Base-by-base conservation (phyloP, 2,329 filamentous ascomycete genomes). In the Paracoccidioides brasiliensis region DNA sequence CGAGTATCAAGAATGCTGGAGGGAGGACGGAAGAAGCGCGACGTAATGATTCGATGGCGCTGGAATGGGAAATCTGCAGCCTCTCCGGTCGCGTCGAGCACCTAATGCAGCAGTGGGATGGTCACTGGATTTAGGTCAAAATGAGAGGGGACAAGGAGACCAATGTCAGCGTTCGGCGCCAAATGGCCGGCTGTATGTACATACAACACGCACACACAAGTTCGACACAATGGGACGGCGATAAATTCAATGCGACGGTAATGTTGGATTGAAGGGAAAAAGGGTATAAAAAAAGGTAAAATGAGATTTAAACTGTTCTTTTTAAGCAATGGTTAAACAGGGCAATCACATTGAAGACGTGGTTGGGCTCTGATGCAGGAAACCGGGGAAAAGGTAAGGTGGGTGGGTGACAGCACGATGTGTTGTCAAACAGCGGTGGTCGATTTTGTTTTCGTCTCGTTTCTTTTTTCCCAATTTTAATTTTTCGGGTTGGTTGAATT, bases 11-110 rank as follows among this genome's bases (percentile, higher is more conserved):
- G 45, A 22, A 12, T 28, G 15, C 14, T 30, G 35, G 10, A 22
- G 5, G 45, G 22, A 41, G n/a, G 49, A 52, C 9, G 22, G 37
- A 41, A 4, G 35, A 52, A 52, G 49, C 49, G 49, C 37, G 49
- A 52, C 37, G 22, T 59, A 62, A 56, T 74, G 72, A 75, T 75
- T 74, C 70, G 72, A 71, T 62, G 61, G n/a, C 33, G 53, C 42
- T 48, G 52, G 42, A 41, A 45, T 63, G 61, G 58, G 64, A 60
- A 59, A 64, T 65, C 70, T 72, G 69, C 70, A 71, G 67, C 64
- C 62, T 65, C 63, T 64, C 63, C 63, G 55, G 64, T 70, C 64
- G 67, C 68, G 70, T 74, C 68, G n/a, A 74, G 71, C 65, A 45
- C 57, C 66, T 66, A 71, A 69, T 65, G 71, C 72, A 74, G 67